phyloP scores from a whole-genome alignment of 139 green algal genomes.

The Asterochloris erici region DNA sequence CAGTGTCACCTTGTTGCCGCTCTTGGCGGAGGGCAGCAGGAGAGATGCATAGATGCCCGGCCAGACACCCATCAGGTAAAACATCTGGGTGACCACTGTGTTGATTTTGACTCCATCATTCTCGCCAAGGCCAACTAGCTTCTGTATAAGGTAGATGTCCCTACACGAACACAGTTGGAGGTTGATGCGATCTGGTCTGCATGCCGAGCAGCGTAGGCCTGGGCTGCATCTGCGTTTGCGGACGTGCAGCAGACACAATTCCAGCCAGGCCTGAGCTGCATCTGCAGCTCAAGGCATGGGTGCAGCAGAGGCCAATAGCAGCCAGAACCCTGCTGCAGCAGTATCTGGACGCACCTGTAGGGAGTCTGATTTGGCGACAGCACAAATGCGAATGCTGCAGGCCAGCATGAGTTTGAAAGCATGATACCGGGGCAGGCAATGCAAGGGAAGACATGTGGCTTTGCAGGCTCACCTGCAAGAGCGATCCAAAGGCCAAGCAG shows the following conservation, averaged over 20 bases:
- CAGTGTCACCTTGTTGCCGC: conserved; percentile 58
- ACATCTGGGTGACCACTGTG: conserved; percentile 60
- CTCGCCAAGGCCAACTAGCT: conserved; percentile 44
- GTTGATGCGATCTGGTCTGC: not conserved
- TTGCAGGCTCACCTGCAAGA: not conserved
- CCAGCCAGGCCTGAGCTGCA: no score
- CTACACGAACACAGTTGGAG: not conserved
- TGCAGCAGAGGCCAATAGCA: not conserved
- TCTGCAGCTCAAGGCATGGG: not conserved
- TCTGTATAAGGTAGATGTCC: conserved; percentile 36
- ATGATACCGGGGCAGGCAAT: no score
- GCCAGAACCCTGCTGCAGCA: not conserved
- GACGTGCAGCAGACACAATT: no score
- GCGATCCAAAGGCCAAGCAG: not conserved
- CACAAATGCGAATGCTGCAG: conserved; percentile 62
- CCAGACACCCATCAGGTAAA: conserved; percentile 80
- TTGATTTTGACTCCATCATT: conserved; percentile 49
- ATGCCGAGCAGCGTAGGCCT: no score
- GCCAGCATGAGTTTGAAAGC: not conserved
- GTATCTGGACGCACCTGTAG: conserved; percentile 56
- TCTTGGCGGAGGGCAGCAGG: conserved; percentile 67
- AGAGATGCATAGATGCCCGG: conserved; percentile 73
- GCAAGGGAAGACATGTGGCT: not conserved
- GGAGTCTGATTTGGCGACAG: conserved; percentile 80
- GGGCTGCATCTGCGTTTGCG: no score